Evolutionary conservation across 768 basidiomycete genomes (phyloP).

Genomic region (Coprinellus micaceus): DNA sequence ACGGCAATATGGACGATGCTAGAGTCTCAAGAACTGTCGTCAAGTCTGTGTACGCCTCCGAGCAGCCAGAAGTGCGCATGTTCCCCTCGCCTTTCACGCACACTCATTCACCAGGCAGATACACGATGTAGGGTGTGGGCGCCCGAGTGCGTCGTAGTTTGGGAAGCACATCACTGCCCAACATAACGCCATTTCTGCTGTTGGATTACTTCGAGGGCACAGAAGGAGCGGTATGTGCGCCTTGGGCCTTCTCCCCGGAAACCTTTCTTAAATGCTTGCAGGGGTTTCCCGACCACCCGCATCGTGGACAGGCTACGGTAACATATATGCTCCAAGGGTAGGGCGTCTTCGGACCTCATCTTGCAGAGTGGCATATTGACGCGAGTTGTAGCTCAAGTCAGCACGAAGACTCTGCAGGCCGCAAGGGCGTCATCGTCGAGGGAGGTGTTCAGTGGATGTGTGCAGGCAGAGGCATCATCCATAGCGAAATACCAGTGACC

Average conservation of each 20-base stretch:
- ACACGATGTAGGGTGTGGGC: constrained; percentile 58
- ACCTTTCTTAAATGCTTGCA: constrained; percentile 23
- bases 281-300: constrained; percentile 93
- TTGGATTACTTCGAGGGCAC: constrained; percentile 75
- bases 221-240: constrained; percentile 63
- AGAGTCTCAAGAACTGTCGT: constrained; percentile 60
- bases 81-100: too few relatives aligned
- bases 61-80: constrained; percentile 60
- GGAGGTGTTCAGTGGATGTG: constrained; percentile 98
- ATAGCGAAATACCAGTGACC: constrained; percentile 88
- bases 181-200: constrained; percentile 90
- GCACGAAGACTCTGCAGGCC: constrained; percentile 91
- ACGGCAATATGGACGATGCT: constrained; percentile 21
- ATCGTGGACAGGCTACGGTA: constrained; percentile 83
- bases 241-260: not conserved
- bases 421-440: constrained; percentile 67
- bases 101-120: not conserved
- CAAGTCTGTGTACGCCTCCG: constrained; percentile 74
- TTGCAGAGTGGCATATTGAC: too few relatives aligned
- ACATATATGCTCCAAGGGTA: constrained; percentile 89
- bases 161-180: constrained; percentile 67
- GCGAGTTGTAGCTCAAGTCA: too few relatives aligned
- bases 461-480: constrained; percentile 76
- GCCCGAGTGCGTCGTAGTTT: constrained; percentile 85
- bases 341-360: too few relatives aligned